Evolutionary conservation across 345 rosid species (phyloP).

Genomic region (Luvunga scandens): DNA sequence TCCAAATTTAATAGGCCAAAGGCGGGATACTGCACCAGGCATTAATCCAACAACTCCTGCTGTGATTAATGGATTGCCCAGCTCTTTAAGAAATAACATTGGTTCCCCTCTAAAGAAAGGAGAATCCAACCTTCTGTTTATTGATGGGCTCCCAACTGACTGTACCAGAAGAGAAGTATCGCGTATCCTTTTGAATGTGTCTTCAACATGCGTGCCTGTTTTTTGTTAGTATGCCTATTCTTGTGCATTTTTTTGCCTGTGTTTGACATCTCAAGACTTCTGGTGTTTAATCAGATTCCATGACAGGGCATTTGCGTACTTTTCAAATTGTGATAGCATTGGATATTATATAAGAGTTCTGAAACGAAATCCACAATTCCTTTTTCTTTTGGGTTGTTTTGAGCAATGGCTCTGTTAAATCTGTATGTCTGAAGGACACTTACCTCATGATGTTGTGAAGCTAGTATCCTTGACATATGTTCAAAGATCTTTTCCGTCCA

Average conservation of each 20-base stretch:
- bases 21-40: constrained; percentile 28
- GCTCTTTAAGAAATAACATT: constrained; percentile 29
- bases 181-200: constrained; percentile 46
- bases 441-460: neutral
- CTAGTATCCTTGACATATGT: constrained; percentile 24
- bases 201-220: neutral
- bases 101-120: constrained; percentile 11
- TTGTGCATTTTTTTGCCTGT: neutral
- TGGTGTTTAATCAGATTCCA: neutral
- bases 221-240: neutral
- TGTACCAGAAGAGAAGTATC: constrained; percentile 74
- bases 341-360: neutral
- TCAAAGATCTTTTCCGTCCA: constrained; percentile 57
- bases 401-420: neutral
- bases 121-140: constrained; percentile 50
- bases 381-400: neutral
- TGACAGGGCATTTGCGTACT: neutral
- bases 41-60: constrained; percentile 27
- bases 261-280: neutral
- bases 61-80: constrained; percentile 25
- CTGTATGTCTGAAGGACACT: neutral
- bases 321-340: neutral
- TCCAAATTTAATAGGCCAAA: constrained; percentile 23
- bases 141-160: constrained; percentile 59
- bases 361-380: neutral